These are phyloP conservation scores for Kluyveromyces sp. DNA, from an alignment of 1,139 yeast genomes.

Conservation along the genomic window DNA sequence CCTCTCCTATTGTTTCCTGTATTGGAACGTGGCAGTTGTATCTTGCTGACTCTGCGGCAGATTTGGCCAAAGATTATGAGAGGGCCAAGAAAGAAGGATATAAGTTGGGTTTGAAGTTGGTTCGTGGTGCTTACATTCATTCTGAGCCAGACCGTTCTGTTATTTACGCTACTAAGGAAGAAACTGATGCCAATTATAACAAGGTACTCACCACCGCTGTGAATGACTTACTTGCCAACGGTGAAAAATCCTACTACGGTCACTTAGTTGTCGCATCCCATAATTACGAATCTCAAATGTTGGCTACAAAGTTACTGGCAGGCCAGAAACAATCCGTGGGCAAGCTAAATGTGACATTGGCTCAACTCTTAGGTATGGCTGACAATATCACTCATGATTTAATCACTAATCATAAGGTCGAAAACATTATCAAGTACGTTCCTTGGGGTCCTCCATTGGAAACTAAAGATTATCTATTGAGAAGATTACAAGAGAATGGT, in stretches of 20 bases:
- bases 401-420: constrained; percentile 53
- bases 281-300: constrained; percentile 68
- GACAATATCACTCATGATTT: constrained; percentile 79
- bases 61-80: constrained; percentile 55
- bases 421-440: constrained; percentile 83
- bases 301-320: constrained; percentile 53
- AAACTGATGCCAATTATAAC: constrained; percentile 72
- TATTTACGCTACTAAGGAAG: constrained; percentile 68
- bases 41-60: constrained; percentile 58
- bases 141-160: constrained; percentile 70
- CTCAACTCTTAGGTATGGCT: constrained; percentile 94
- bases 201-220: constrained; percentile 60
- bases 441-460: constrained; percentile 98
- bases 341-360: constrained; percentile 67
- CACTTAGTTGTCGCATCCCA: constrained; percentile 92
- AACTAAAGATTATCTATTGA: constrained; percentile 80
- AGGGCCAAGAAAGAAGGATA: constrained; percentile 59
- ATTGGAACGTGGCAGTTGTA: constrained; percentile 95
- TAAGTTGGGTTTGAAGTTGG: constrained; percentile 80
- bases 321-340: constrained; percentile 30
- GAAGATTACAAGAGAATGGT: constrained; percentile 94
- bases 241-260: constrained; percentile 53
- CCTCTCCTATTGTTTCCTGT: constrained; percentile 51
- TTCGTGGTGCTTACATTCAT: constrained; percentile 96
- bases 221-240: constrained; percentile 47